These are phyloP conservation scores for Nakaseomyces uthaithaninus DNA, from an alignment of 1,139 yeast species.

Conservation along the genomic window DNA sequence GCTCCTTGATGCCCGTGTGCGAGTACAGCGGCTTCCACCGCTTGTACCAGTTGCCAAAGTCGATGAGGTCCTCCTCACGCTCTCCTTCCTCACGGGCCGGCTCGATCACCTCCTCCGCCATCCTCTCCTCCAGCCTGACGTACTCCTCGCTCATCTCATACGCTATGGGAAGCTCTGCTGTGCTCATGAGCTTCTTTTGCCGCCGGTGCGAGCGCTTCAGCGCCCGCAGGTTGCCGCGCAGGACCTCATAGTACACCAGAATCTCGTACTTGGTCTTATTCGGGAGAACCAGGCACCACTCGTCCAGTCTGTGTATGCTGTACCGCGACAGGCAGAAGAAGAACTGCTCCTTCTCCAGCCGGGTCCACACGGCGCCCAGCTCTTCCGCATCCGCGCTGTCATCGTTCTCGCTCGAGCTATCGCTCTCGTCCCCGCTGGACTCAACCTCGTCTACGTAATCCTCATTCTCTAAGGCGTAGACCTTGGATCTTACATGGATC, in stretches of 20 bases:
- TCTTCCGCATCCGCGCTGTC: constrained; percentile 15
- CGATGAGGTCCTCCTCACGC: constrained; percentile 12
- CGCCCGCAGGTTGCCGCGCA: constrained; percentile 10
- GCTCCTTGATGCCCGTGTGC: constrained; percentile 18
- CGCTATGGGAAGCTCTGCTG: constrained; percentile 27
- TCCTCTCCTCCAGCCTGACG: constrained; percentile 19
- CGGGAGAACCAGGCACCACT: constrained; percentile 22
- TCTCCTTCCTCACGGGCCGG: constrained; percentile 3
- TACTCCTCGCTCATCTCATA: constrained; percentile 30
- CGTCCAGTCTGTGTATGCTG: constrained; percentile 28
- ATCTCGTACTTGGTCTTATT: constrained; percentile 27
- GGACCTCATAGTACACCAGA: constrained; percentile 22
- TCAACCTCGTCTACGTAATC: too few species aligned
- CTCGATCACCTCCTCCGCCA: constrained; percentile 1
- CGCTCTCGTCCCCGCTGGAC: neutral
- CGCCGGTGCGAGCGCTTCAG: constrained; percentile 9
- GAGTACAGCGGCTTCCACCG: constrained; percentile 27
- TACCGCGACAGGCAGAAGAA: constrained; percentile 26
- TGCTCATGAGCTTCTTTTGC: constrained; percentile 13
- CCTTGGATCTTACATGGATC: constrained; percentile 20
- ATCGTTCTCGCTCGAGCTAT: neutral
- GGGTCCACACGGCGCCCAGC: constrained; percentile 26
- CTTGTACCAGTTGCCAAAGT: constrained; percentile 23
- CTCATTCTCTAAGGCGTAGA: constrained; percentile 12
- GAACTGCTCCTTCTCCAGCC: constrained; percentile 26